Evolutionary conservation across 108 stramenopile genomes (phyloP).

Genomic region (Pseudonitzschia multiseries): DNA sequence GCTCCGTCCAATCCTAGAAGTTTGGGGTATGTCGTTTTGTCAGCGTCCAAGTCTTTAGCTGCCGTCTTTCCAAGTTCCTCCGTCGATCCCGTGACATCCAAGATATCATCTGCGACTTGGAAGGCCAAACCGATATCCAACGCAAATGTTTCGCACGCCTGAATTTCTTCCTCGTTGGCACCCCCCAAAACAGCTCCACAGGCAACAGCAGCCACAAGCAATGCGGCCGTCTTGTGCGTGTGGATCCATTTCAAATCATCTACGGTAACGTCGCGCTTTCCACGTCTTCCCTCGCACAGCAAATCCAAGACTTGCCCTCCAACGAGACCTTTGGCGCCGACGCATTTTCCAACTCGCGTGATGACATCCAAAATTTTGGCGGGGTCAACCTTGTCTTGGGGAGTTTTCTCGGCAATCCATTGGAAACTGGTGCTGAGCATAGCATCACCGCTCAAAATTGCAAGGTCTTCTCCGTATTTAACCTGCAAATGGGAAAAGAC

Average conservation of each 20-base stretch:
- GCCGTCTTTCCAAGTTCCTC: constrained; percentile 96
- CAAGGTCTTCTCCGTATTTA: constrained; percentile 94
- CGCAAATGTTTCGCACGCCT: constrained; percentile 87
- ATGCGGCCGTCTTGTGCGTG: constrained; percentile 94
- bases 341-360: constrained; percentile 83
- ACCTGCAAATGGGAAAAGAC: constrained; percentile 47
- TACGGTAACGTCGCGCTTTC: constrained; percentile 66
- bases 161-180: constrained; percentile 86
- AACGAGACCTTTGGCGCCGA: constrained; percentile 90
- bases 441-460: constrained; percentile 93
- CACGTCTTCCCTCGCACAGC: constrained; percentile 88
- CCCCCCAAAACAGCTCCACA: constrained; percentile 92
- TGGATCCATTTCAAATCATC: constrained; percentile 96
- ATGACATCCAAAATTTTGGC: constrained; percentile 85
- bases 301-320: constrained; percentile 96
- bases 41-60: constrained; percentile 88
- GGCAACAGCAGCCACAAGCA: constrained; percentile 89
- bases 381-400: constrained; percentile 65
- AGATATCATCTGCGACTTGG: constrained; percentile 97
- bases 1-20: constrained; percentile 92
- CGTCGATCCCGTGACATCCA: constrained; percentile 92
- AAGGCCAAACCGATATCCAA: constrained; percentile 94
- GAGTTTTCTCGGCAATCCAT: constrained; percentile 71
- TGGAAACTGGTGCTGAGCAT: constrained; percentile 74
- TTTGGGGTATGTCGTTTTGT: constrained; percentile 95